Evolutionary conservation across 148 eudicot genomes (phyloP), one percentile per base, ranked within the genome.

Genomic region (Amaranthus cruentus): DNA sequence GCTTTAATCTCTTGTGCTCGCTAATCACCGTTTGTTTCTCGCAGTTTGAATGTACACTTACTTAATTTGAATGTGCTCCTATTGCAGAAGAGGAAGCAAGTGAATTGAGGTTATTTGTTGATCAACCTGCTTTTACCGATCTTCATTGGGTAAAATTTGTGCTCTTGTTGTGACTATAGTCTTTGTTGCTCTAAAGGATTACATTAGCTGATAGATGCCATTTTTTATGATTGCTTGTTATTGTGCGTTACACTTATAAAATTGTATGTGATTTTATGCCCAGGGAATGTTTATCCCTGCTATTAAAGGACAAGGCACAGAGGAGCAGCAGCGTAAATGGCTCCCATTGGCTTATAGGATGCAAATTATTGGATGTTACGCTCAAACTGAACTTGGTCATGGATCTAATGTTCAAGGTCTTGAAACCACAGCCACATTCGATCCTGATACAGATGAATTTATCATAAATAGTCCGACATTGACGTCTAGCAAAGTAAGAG

Each of bases 331-430:
- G 71, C 64, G 73, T 69, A 95, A 91, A 77, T 95, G 99, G 99
- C 85, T 95, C 83, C 89, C 97, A 21, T 73, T 95, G 85, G 99
- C 99, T 44, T 84, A 90, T 71, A 90, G 83, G 80, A 88, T 95
- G 99, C 87, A 91, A 75, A 95, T 95, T 13, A 95, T 95, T 79
- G 99, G 99, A 47, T 95, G 97, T 80, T 95, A 95, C 83, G 97
- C 99, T 44, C 99, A 95, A 82, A 95, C 99, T 60, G 99, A 95
- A 86, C 99, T 95, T 78, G 99, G 99, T 72, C 99, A 95, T 83
- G 99, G 99, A 11, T 95, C 99, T 65, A 95, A 95, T 82, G 97
- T 95, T 73, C 99, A 92, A 87, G 99, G 99, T 43, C 92, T 95
- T 58, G 97, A 95, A 77, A 95, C 99, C 52, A 95, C 99, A 77